phyloP scores from a whole-genome alignment of 2,329 filamentous ascomycete species.

The Aspergillus ochraceoroseus region DNA sequence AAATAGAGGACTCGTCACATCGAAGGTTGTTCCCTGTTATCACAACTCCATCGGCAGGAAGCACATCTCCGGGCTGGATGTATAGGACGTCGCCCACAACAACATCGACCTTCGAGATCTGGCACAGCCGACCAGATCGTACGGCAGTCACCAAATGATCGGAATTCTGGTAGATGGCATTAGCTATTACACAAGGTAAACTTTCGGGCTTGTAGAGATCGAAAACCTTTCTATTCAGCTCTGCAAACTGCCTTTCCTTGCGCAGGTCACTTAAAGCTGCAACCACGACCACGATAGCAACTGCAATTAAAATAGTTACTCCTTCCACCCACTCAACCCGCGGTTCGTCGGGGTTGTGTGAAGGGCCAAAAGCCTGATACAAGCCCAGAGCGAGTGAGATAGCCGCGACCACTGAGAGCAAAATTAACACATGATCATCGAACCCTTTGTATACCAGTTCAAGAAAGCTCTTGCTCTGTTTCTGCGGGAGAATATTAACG shows the following conservation, averaged over 20 bases:
- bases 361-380: conserved; percentile 45
- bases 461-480: conserved; percentile 62
- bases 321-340: conserved; percentile 73
- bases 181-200: too few species aligned
- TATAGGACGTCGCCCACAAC: conserved; percentile 63
- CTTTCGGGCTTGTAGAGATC: too few species aligned
- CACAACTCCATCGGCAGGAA: conserved; percentile 64
- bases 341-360: too few species aligned
- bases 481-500: conserved; percentile 62
- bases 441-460: conserved; percentile 69
- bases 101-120: conserved; percentile 59
- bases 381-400: conserved; percentile 68
- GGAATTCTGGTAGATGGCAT: too few species aligned
- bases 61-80: conserved; percentile 61
- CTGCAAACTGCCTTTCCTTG: conserved; percentile 71
- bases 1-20: conserved; percentile 66
- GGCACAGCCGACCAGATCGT: conserved; percentile 57
- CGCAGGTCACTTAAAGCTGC: conserved; percentile 72
- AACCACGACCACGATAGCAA: conserved; percentile 67
- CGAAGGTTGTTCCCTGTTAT: conserved; percentile 59
- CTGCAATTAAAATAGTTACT: conserved; percentile 70
- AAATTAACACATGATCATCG: conserved; percentile 70
- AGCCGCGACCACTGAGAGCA: conserved; percentile 62
- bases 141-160: conserved; percentile 60
- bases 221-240: conserved; percentile 63